Evolutionary conservation across 371 early-diverging fungal species (phyloP), one percentile per base, ranked within the genome.

Genomic region (Mortierella sp.): DNA sequence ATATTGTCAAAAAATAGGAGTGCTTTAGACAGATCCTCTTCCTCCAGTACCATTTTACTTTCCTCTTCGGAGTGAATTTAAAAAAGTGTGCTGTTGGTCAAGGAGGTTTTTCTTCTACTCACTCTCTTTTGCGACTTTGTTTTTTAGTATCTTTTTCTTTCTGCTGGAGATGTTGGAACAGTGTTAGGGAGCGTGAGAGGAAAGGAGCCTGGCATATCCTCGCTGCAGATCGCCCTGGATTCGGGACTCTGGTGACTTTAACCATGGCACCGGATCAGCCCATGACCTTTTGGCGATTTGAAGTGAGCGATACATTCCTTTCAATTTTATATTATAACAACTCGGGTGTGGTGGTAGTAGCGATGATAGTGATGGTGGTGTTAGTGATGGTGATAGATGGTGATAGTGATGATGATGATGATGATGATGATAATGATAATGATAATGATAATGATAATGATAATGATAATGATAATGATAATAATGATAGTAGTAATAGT

Each of bases 241-340:
- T 67, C 70, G 68, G 78, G 73, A 68, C 77, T 72, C 72, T 68
- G 68, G 72, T 68, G 77, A 72, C 71, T 64, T 66, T 70, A 75
- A 76, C 77, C 77, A 76, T 76, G 77, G 77, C 77, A 63, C 72
- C 39, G 68, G 78, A 77, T 65, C 73, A 68, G 32, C 73, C 72
- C 64, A 77, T 77, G 59, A 72, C 73, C 78, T 77, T 72, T 77
- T 77, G 78, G 73, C 69, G 78, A 77, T 77, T 77, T 77, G 78
- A 77, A 66, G 78, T 64, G 68, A 66, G 72, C 40, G 78, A 39
- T 69, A 77, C 72, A 77, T 77, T 64, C 32, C 45, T 22, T 16
- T 47, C 32, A 14, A 43, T 22, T 37, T 64, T 47, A 26, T 75
- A 20, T 59, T 61, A 45, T 51, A 24, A 58, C 12, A 30, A 12